These are phyloP conservation scores for Medakamo hakoo DNA, from an alignment of 139 green algal species.

Conservation along the genomic window DNA sequence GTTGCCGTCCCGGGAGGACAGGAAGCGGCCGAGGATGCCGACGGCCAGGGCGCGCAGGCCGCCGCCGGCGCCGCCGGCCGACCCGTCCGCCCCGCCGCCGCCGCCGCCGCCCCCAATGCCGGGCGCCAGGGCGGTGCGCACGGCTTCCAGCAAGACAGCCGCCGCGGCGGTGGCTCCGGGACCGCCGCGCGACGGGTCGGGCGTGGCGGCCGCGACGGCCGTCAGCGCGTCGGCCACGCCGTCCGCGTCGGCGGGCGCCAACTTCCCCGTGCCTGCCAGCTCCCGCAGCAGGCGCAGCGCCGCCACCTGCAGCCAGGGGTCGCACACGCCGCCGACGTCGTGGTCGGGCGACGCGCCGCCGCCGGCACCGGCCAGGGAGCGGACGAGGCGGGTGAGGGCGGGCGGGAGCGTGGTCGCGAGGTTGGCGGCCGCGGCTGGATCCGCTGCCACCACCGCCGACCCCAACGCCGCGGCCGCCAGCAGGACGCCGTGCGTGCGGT, in stretches of 20 bases:
- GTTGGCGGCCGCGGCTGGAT: conserved; percentile 9
- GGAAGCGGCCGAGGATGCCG: conserved; percentile 91
- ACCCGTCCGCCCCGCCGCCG: no score
- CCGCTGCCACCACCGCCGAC: neutral
- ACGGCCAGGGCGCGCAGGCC: conserved; percentile 89
- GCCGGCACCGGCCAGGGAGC: conserved; percentile 35
- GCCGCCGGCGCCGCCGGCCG: conserved; percentile 29
- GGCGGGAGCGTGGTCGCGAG: conserved; percentile 28
- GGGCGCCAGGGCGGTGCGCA: neutral
- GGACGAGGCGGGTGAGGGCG: conserved; percentile 48
- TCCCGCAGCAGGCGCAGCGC: conserved; percentile 70
- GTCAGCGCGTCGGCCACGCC: neutral
- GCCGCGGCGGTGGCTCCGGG: no score
- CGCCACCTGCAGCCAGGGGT: conserved; percentile 94
- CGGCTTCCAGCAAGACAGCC: neutral
- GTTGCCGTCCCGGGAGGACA: conserved; percentile 65
- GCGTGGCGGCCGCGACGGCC: neutral
- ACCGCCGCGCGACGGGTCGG: conserved; percentile 11
- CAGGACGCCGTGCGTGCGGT: conserved; percentile 81
- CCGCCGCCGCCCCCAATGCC: neutral
- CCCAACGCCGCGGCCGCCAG: conserved; percentile 21
- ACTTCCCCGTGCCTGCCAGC: conserved; percentile 30
- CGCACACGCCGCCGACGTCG: conserved; percentile 79
- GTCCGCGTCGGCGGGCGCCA: neutral
- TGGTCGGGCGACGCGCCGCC: conserved; percentile 63